Evolutionary conservation across 257 asterid species (phyloP).

Genomic region (Nicotiana undulata): DNA sequence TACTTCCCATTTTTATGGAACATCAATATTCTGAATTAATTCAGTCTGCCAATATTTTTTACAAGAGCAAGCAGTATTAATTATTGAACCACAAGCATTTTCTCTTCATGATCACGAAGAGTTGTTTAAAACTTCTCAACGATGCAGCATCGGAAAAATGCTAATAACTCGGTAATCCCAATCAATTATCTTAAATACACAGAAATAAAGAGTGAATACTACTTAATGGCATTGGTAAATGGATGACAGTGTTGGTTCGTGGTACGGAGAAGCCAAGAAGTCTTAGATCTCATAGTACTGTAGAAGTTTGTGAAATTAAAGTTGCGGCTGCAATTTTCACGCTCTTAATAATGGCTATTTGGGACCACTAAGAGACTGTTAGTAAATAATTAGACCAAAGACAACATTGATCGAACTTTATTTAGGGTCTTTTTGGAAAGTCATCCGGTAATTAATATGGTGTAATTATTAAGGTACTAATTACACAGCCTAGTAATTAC

Average conservation of each 20-base stretch:
- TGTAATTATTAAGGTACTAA: too few species aligned
- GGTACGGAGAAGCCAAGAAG: constrained; percentile 3
- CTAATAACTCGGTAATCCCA: background rate
- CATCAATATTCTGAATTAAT: too few species aligned
- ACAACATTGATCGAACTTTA: too few species aligned
- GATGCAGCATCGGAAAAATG: background rate
- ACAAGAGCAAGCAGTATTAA: background rate
- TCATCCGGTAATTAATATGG: too few species aligned
- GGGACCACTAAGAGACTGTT: background rate
- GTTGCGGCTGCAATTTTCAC: background rate
- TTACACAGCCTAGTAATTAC: too few species aligned
- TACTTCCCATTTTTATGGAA: too few species aligned
- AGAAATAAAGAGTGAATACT: background rate
- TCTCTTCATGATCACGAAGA: background rate
- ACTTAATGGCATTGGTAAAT: background rate
- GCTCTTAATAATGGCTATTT: background rate
- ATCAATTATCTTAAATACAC: background rate
- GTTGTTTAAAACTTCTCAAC: background rate
- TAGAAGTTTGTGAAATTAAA: background rate
- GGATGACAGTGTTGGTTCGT: background rate
- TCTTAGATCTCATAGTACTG: background rate
- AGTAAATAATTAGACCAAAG: too few species aligned
- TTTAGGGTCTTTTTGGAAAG: too few species aligned
- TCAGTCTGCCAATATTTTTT: background rate
- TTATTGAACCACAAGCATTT: background rate